Conservation (phyloP, 129 eudicot genomes). For the Helichrysum umbraculigerum region DNA sequence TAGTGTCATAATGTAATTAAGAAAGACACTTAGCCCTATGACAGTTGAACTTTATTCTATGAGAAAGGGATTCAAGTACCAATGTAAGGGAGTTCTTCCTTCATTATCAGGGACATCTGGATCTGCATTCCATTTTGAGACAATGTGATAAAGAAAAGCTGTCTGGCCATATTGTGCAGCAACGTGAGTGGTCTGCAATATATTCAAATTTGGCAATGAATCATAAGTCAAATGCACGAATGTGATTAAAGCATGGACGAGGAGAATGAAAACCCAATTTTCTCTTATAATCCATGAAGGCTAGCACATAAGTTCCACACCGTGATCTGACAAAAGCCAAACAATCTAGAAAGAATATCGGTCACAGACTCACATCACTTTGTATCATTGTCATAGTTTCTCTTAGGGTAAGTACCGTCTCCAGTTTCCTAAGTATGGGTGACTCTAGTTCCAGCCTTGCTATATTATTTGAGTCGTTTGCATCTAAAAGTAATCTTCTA, state of each 20-base stretch:
- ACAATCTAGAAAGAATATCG: background rate
- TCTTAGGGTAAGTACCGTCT: background rate
- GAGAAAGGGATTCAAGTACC: constrained; percentile 50
- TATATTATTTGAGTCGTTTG: background rate
- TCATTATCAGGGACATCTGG: constrained; percentile 94
- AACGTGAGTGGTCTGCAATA: constrained; percentile 84
- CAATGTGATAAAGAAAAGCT: constrained; percentile 84
- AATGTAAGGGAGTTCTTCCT: constrained; percentile 98
- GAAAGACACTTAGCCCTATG: constrained; percentile 2
- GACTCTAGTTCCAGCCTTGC: background rate
- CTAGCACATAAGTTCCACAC: background rate
- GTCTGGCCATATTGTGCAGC: constrained; percentile 99
- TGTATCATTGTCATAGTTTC: background rate
- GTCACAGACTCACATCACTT: constrained; percentile 1
- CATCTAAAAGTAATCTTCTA: background rate
- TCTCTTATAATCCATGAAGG: background rate
- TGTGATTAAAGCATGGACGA: background rate
- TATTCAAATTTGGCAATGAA: background rate
- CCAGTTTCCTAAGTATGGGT: background rate
- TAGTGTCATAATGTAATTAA: constrained; percentile 5
- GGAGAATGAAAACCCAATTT: constrained; percentile 6
- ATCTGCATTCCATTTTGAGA: constrained; percentile 97
- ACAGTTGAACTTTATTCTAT: background rate
- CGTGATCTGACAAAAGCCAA: background rate
- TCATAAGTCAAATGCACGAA: background rate